Conservation (phyloP, 768 basidiomycete species). For the Lentinula edodes region DNA sequence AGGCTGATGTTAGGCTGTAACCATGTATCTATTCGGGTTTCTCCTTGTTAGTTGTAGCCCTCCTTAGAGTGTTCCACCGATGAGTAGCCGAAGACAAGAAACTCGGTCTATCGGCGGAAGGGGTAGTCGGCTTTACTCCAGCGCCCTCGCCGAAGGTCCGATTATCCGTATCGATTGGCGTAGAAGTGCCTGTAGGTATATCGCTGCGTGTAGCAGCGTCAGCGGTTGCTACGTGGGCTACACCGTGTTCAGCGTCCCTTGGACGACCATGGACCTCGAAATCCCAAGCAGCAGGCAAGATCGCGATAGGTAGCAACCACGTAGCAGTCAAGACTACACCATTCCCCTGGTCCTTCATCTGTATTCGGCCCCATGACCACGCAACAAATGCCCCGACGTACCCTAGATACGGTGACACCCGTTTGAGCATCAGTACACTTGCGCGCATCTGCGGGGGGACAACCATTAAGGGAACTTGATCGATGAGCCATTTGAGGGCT, state of each 20-base stretch:
- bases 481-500: slow-evolving; percentile 67
- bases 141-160: neutral
- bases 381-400: slow-evolving; percentile 75
- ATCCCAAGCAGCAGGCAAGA: slow-evolving; percentile 75
- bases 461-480: slow-evolving; percentile 52
- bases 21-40: neutral
- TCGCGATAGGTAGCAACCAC: slow-evolving; percentile 72
- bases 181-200: neutral
- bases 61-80: neutral
- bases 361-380: slow-evolving; percentile 73
- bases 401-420: slow-evolving; percentile 57
- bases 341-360: slow-evolving; percentile 65
- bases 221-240: neutral
- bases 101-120: neutral
- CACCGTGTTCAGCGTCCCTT: neutral
- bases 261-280: slow-evolving; percentile 6
- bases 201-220: too few species aligned
- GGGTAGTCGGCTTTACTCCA: neutral
- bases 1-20: too few species aligned
- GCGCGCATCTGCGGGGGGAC: slow-evolving; percentile 59
- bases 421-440: slow-evolving; percentile 52
- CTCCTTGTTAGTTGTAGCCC: neutral
- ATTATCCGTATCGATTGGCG: neutral
- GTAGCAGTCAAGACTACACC: slow-evolving; percentile 81
- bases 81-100: neutral